Evolutionary conservation across 2,329 filamentous ascomycete species (phyloP).

Genomic region (Pseudogymnoascus sp.): DNA sequence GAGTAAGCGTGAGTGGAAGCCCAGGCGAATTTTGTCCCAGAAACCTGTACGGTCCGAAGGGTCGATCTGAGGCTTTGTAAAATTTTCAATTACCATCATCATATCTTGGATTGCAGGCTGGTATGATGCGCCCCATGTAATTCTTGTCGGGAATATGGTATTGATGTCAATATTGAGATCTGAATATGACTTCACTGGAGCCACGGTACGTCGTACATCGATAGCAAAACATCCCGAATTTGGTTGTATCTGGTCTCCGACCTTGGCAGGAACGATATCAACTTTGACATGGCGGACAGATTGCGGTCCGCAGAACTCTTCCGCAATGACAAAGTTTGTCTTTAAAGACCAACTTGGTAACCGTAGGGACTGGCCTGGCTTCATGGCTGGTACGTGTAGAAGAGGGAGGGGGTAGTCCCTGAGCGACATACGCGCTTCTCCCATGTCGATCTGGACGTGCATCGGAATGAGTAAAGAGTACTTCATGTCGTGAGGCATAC

Average conservation of each 20-base stretch:
- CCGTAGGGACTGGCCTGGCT: slow-evolving; percentile 67
- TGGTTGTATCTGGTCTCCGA: slow-evolving; percentile 43
- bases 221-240: slow-evolving; percentile 65
- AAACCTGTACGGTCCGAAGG: slow-evolving; percentile 91
- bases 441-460: slow-evolving; percentile 81
- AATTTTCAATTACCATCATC: slow-evolving; percentile 98
- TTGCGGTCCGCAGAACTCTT: slow-evolving; percentile 76
- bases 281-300: slow-evolving; percentile 75
- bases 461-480: slow-evolving; percentile 86
- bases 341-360: slow-evolving; percentile 74
- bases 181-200: slow-evolving; percentile 92
- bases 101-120: slow-evolving; percentile 98
- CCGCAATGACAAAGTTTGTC: slow-evolving; percentile 90
- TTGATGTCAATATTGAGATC: slow-evolving; percentile 90
- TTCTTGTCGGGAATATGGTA: slow-evolving; percentile 79
- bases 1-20: slow-evolving; percentile 83
- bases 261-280: slow-evolving; percentile 67
- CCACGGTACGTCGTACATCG: slow-evolving; percentile 81
- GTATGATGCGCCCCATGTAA: slow-evolving; percentile 96
- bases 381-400: slow-evolving; percentile 78
- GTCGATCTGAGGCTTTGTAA: slow-evolving; percentile 91
- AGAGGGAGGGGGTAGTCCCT: slow-evolving; percentile 91
- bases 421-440: slow-evolving; percentile 76
- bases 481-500: slow-evolving; percentile 84
- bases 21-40: slow-evolving; percentile 96